Evolutionary conservation across 2,329 filamentous ascomycete species (phyloP).

Genomic region (Fusarium sp.): DNA sequence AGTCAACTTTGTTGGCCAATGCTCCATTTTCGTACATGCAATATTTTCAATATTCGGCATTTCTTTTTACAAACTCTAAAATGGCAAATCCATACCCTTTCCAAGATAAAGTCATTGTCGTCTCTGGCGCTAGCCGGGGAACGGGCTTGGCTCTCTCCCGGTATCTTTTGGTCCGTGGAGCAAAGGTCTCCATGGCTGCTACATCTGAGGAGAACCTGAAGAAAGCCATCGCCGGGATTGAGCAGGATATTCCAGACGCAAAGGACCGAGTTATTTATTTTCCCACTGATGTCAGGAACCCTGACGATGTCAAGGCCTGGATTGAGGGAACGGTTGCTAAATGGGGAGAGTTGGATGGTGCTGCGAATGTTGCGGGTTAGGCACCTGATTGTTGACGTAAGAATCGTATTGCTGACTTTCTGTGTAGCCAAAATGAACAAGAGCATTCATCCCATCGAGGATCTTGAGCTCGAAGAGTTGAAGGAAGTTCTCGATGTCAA

Average conservation of each 20-base stretch:
- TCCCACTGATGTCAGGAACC: slow-evolving; percentile 50
- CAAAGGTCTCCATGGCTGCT: slow-evolving; percentile 50
- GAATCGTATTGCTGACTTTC: background rate
- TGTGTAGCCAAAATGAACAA: slow-evolving; percentile 43
- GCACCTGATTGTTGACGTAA: accelerated
- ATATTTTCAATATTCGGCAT: background rate
- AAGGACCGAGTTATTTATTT: slow-evolving; percentile 42
- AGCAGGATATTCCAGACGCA: slow-evolving; percentile 40
- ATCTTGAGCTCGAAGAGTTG: slow-evolving; percentile 42
- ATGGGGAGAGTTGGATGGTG: slow-evolving; percentile 52
- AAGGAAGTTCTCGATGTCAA: slow-evolving; percentile 44
- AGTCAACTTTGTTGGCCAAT: background rate
- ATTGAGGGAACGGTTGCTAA: slow-evolving; percentile 49
- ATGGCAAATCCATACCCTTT: slow-evolving; percentile 46
- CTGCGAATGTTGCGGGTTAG: slow-evolving; percentile 55
- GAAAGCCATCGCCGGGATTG: slow-evolving; percentile 41
- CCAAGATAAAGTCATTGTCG: slow-evolving; percentile 69
- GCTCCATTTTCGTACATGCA: background rate
- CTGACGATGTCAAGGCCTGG: slow-evolving; percentile 52
- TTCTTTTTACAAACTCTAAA: background rate
- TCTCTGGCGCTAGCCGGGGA: slow-evolving; percentile 71
- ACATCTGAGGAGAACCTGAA: slow-evolving; percentile 47
- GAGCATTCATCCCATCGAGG: slow-evolving; percentile 43
- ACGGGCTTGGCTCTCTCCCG: slow-evolving; percentile 66
- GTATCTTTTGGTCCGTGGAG: slow-evolving; percentile 59